phyloP scores from a whole-genome alignment of 2,329 filamentous ascomycete genomes.

The Trichoderma atrobrunneum region DNA sequence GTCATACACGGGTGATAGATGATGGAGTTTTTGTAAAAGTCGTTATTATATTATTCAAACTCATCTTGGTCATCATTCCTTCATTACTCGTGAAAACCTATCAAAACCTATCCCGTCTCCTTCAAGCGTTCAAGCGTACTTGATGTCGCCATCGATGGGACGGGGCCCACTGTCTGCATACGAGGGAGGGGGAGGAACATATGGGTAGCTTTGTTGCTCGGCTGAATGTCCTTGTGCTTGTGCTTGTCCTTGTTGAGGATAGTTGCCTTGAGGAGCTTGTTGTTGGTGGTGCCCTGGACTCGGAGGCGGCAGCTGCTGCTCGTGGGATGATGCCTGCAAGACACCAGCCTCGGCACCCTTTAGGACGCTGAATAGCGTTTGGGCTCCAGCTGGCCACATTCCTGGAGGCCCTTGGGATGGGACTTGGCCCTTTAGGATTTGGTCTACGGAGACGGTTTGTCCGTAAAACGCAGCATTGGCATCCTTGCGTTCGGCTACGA shows the following conservation, averaged over 20 bases:
- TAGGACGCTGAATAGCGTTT: constrained; percentile 31
- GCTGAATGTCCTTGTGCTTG: neutral
- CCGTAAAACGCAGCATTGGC: constrained; percentile 88
- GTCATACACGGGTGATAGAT: neutral
- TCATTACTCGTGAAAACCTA: neutral
- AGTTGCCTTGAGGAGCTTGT: neutral
- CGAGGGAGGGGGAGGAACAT: neutral
- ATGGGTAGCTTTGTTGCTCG: neutral
- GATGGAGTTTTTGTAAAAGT: neutral
- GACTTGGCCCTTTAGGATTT: constrained; percentile 47
- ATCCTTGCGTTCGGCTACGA: constrained; percentile 80
- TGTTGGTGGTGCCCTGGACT: neutral
- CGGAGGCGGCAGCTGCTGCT: neutral
- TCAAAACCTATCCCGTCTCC: neutral
- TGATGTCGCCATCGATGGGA: constrained; percentile 18
- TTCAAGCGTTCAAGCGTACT: constrained; percentile 12
- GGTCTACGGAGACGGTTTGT: constrained; percentile 47
- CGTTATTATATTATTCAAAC: neutral
- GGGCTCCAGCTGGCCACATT: constrained; percentile 35
- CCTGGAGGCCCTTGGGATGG: constrained; percentile 27
- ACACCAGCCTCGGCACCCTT: constrained; percentile 34
- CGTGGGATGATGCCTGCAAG: constrained; percentile 16
- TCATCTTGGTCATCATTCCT: neutral
- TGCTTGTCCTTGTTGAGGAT: neutral
- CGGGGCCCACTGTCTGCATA: constrained; percentile 9